Base-by-base conservation (phyloP, 352 stramenopile genomes). In the Globisporangium uncinulatum region DNA sequence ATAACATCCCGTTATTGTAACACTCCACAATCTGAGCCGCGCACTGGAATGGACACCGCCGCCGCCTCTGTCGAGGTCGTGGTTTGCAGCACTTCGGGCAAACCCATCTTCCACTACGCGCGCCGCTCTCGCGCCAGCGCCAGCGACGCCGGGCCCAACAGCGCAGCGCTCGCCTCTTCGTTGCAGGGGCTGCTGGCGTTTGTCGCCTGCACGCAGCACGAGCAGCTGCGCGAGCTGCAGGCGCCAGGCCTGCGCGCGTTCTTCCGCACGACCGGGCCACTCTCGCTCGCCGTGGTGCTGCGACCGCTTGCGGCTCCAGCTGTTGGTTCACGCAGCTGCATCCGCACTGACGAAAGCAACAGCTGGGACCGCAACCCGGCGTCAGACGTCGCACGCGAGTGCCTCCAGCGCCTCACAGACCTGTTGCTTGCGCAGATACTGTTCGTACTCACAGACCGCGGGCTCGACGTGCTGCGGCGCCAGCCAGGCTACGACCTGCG, bases 401-500 rank as follows among this genome's bases (percentile, higher is more conserved):
- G 74, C 61, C 61, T 86, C 15, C 39, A 70, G 48, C 74, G 81
- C 6, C 50, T 87, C 41, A 56, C 87, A 24, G 58, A 59, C 6
- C 57, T 86, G 36, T 62, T 89, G 51, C 73, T 83, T 49, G 56
- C 66, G 29, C 77, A 86, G 39, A 83, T 89, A 57, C 67, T 82
- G 32, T 79, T 87, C 29, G 65, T 87, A 43, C 60, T 89, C 54
- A 89, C 69, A 29, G 66, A 80, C 24, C 24, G 24, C 24, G 24
- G 24, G 24, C 74, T 89, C 20, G 73, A 87, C 44, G 76, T 87
- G 31, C 66, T 89, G 9, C 66, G 73, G 11, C 65, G 63, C 29
- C 76, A 87, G 51, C 76, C 79, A 39, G 64, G 74, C 0, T 91
- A 91, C 57, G 81, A 91, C 37, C 65, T 91, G 19, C 78, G 81